Conservation (phyloP, 768 basidiomycete genomes). For the Lactarius hatsudake region DNA sequence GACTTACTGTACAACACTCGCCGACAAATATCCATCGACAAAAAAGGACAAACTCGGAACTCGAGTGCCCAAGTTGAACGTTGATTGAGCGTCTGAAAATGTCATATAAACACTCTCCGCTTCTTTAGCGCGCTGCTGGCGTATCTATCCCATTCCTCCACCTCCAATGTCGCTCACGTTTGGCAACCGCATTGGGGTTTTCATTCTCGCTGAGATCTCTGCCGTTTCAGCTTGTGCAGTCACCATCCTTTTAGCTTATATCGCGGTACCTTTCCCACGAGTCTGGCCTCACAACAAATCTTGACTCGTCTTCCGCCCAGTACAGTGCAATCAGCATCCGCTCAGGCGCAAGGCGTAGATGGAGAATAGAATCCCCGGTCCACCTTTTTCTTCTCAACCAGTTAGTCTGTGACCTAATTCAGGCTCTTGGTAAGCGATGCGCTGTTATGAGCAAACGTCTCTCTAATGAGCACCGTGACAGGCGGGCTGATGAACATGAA, state of each 20-base stretch:
- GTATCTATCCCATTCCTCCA: background rate
- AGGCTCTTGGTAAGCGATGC: conserved; percentile 30
- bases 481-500: conserved; percentile 40
- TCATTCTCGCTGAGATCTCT: conserved; percentile 31
- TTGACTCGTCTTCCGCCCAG: conserved; percentile 11
- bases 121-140: background rate
- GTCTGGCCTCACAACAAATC: background rate
- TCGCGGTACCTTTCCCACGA: conserved; percentile 26
- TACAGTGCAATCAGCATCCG: conserved; percentile 28
- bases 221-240: conserved; percentile 30
- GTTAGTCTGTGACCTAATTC: conserved; percentile 32
- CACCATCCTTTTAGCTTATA: conserved; percentile 28
- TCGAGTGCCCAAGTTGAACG: background rate
- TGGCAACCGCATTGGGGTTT: conserved; percentile 30
- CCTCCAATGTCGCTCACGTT: conserved; percentile 23
- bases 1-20: too few species aligned
- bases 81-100: background rate
- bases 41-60: background rate
- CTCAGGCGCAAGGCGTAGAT: conserved; percentile 21
- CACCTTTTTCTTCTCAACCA: conserved; percentile 34
- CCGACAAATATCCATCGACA: background rate
- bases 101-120: background rate
- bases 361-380: conserved; percentile 29
- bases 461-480: conserved; percentile 21
- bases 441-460: background rate